Evolutionary conservation across 148 eudicot genomes (phyloP).

Genomic region (Oxyria digyna): DNA sequence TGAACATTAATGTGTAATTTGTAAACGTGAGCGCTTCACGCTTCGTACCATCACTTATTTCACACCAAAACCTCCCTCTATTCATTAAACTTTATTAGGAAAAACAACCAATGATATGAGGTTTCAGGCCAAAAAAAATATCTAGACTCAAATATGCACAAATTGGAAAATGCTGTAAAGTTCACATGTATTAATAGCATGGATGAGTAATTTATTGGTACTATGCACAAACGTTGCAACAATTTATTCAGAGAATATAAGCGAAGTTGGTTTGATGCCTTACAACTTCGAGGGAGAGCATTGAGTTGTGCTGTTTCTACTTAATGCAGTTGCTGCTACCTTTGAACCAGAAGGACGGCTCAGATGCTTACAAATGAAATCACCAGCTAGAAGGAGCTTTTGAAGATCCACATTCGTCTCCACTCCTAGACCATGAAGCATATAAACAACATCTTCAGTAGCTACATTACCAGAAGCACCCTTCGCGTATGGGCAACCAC

Average conservation of each 20-base stretch:
- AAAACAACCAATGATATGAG: no score
- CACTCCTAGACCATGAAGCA: conserved; percentile 82
- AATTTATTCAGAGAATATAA: background rate
- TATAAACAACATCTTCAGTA: conserved; percentile 77
- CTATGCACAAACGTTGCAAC: background rate
- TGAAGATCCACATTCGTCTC: conserved; percentile 57
- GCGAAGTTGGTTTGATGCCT: background rate
- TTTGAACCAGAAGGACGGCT: conserved; percentile 66
- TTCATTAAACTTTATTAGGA: no score
- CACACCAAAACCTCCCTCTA: no score
- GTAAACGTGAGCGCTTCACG: no score
- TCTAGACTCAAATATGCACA: no score
- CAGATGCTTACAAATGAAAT: conserved; percentile 63
- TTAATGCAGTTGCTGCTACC: conserved; percentile 68
- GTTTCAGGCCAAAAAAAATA: no score
- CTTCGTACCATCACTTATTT: no score
- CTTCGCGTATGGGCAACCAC: conserved; percentile 94
- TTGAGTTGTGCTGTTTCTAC: conserved; percentile 21
- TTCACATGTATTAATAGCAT: background rate
- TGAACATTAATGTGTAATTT: no score
- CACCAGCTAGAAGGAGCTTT: conserved; percentile 67
- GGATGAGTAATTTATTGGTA: background rate
- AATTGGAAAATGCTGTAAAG: background rate
- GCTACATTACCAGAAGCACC: conserved; percentile 95
- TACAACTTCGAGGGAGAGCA: conserved; percentile 5